Evolutionary conservation across 23 red algal genomes (phyloP).

Genomic region (Rhodosorus marinus): DNA sequence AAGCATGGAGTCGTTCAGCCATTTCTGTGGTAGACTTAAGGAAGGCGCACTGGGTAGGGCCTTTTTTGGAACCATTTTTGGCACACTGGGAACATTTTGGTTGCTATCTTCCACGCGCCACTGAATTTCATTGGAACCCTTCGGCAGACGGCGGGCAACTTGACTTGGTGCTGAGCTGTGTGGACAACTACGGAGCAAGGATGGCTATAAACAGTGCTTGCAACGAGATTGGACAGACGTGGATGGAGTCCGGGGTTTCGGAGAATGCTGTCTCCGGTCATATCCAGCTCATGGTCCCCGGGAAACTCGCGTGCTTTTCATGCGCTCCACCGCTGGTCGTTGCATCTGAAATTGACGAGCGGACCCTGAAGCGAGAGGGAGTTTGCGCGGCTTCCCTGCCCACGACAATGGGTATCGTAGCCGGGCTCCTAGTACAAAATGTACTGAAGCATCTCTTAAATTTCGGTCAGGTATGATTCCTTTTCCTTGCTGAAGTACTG

Average conservation of each 20-base stretch:
- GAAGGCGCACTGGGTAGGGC: slow-evolving; percentile 9
- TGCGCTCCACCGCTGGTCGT: slow-evolving; percentile 80
- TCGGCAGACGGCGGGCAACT: slow-evolving; percentile 5
- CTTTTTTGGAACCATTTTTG: not conserved
- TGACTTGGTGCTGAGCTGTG: slow-evolving; percentile 54
- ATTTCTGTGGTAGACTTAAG: slow-evolving; percentile 14
- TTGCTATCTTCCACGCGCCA: not conserved
- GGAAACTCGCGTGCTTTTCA: slow-evolving; percentile 42
- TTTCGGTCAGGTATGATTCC: slow-evolving; percentile 41
- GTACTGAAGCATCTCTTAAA: slow-evolving; percentile 38
- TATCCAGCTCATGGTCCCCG: slow-evolving; percentile 69
- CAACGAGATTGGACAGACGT: slow-evolving; percentile 33
- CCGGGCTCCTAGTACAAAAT: slow-evolving; percentile 56
- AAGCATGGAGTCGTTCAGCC: slow-evolving; percentile 23
- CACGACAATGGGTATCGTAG: slow-evolving; percentile 80
- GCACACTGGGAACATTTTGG: no score
- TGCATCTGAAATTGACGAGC: slow-evolving; percentile 60
- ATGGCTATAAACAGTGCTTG: slow-evolving; percentile 57
- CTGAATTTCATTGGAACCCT: not conserved
- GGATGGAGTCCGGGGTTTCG: slow-evolving; percentile 78
- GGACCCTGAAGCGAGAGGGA: slow-evolving; percentile 42
- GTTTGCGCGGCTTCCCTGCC: slow-evolving; percentile 89
- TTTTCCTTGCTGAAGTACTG: no score
- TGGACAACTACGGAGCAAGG: slow-evolving; percentile 79
- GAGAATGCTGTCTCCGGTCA: slow-evolving; percentile 82